phyloP scores from a whole-genome alignment of 495 filamentous ascomycete genomes.

The Aspergillus asperescens region DNA sequence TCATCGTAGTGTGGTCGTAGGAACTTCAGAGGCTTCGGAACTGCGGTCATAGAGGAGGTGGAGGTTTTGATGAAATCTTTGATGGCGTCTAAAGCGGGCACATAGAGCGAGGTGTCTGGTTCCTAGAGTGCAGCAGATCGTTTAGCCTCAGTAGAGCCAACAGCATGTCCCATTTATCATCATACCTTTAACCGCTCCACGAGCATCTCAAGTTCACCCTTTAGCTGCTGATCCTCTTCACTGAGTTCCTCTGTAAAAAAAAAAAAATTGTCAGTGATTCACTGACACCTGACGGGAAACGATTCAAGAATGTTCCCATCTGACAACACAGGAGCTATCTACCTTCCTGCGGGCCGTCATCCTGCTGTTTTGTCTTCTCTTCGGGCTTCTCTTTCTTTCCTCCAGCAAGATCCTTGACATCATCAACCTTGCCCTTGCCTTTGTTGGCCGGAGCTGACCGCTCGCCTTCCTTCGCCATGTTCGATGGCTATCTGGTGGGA shows the following conservation, averaged over 20 bases:
- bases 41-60: slow-evolving; percentile 97
- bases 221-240: slow-evolving; percentile 96
- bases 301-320: background rate
- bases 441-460: slow-evolving; percentile 80
- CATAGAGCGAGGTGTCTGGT: slow-evolving; percentile 80
- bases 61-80: slow-evolving; percentile 98
- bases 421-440: slow-evolving; percentile 86
- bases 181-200: slow-evolving; percentile 88
- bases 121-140: slow-evolving; percentile 52
- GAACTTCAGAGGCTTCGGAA: slow-evolving; percentile 97
- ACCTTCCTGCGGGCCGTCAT: slow-evolving; percentile 59
- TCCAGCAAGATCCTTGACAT: slow-evolving; percentile 51
- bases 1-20: slow-evolving; percentile 90
- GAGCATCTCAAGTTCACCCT: slow-evolving; percentile 97
- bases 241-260: slow-evolving; percentile 76
- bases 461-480: slow-evolving; percentile 91
- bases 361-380: slow-evolving; percentile 70
- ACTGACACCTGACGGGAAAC: background rate
- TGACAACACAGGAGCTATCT: slow-evolving; percentile 15
- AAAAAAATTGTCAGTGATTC: background rate
- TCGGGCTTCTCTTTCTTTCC: slow-evolving; percentile 61
- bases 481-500: slow-evolving; percentile 36
- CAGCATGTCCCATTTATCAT: background rate
- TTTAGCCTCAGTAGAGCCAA: slow-evolving; percentile 23
- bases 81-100: slow-evolving; percentile 86